Conservation (phyloP, 2,329 filamentous ascomycete species). For the Ceratocystis huliohia region DNA sequence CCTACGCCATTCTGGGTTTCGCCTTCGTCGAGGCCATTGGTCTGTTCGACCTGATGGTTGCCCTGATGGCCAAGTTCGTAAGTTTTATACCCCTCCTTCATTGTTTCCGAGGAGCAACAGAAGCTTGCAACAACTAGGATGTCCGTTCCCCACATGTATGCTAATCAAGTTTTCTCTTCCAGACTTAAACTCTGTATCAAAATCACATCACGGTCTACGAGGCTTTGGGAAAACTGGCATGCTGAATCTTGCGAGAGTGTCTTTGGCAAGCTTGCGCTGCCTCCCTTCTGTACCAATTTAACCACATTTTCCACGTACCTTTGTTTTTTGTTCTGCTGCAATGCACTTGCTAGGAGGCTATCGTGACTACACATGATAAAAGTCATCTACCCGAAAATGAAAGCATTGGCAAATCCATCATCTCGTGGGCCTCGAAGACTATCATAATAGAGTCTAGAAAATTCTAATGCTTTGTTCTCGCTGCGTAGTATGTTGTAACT, state of each 20-base stretch:
- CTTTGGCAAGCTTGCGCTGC: constrained; percentile 21
- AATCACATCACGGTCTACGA: constrained; percentile 22
- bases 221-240: constrained; percentile 21
- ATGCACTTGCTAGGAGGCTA: constrained; percentile 9
- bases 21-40: constrained; percentile 88
- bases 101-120: not conserved
- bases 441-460: not conserved
- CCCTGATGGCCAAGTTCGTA: constrained; percentile 87
- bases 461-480: no score
- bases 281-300: constrained; percentile 22
- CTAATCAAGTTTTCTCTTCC: constrained; percentile 1
- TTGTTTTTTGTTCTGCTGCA: constrained; percentile 15
- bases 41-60: constrained; percentile 84
- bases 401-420: constrained; percentile 19
- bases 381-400: constrained; percentile 12
- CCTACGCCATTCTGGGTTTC: constrained; percentile 90
- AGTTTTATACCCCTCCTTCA: constrained; percentile 28
- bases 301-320: constrained; percentile 21
- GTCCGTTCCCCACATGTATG: not conserved
- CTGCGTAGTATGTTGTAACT: no score
- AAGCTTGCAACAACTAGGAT: not conserved
- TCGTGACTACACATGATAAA: constrained; percentile 16
- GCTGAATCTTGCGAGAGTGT: constrained; percentile 21
- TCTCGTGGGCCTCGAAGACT: not conserved
- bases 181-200: constrained; percentile 22